These are phyloP conservation scores for Parmelia sp. DNA, from an alignment of 495 filamentous ascomycete genomes.

Conservation along the genomic window DNA sequence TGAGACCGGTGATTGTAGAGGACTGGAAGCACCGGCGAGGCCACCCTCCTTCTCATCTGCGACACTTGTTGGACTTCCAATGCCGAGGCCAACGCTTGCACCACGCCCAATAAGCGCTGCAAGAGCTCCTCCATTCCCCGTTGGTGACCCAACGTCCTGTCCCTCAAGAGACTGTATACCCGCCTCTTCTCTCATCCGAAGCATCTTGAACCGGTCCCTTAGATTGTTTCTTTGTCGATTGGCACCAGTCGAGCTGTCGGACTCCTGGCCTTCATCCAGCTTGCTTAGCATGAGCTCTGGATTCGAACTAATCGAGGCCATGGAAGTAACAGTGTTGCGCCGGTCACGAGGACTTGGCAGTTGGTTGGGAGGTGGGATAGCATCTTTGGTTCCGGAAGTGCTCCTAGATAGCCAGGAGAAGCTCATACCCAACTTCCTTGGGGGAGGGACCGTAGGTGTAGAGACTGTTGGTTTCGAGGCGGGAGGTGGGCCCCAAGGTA, in stretches of 20 bases:
- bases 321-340: constrained; percentile 68
- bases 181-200: constrained; percentile 75
- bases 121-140: constrained; percentile 33
- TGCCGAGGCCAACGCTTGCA: constrained; percentile 45
- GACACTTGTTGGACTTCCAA: constrained; percentile 49
- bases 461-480: constrained; percentile 40
- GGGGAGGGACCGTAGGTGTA: constrained; percentile 35
- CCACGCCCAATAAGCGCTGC: constrained; percentile 39
- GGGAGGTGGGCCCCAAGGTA: constrained; percentile 45
- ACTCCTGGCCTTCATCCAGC: constrained; percentile 60
- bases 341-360: constrained; percentile 38
- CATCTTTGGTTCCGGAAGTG: constrained; percentile 56
- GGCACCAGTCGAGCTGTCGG: constrained; percentile 39
- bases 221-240: constrained; percentile 60
- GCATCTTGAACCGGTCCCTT: constrained; percentile 77
- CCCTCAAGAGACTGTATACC: constrained; percentile 44
- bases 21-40: constrained; percentile 26
- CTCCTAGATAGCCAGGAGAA: constrained; percentile 83
- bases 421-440: constrained; percentile 68
- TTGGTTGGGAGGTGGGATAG: constrained; percentile 45
- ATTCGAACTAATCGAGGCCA: constrained; percentile 67
- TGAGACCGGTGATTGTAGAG: constrained; percentile 28
- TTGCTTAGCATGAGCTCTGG: constrained; percentile 65
- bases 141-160: constrained; percentile 39
- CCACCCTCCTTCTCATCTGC: constrained; percentile 49